These are phyloP conservation scores for Hibiscus trionum DNA, from an alignment of 345 rosid species.

Conservation along the genomic window DNA sequence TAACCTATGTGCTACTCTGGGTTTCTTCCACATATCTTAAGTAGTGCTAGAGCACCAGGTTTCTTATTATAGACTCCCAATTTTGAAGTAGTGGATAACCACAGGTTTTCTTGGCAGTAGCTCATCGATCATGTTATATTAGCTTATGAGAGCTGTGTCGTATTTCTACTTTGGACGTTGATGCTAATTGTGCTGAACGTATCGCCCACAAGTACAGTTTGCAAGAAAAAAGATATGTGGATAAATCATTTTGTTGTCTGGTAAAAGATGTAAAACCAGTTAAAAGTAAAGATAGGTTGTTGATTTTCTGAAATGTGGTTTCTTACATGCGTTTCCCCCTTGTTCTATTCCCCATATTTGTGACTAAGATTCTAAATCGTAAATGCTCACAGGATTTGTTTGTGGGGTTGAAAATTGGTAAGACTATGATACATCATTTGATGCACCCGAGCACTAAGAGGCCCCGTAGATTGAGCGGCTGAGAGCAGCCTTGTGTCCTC, in stretches of 20 bases:
- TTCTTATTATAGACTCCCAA: slow-evolving; percentile 10
- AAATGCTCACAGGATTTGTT: neutral
- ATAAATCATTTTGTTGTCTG: neutral
- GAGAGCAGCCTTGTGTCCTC: no score
- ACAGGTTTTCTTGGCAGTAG: slow-evolving; percentile 6
- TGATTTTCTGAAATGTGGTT: slow-evolving; percentile 3
- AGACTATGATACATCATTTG: neutral
- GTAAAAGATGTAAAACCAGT: slow-evolving; percentile 5
- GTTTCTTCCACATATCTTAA: neutral
- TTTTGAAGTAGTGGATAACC: slow-evolving; percentile 13
- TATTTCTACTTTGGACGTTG: slow-evolving; percentile 6
- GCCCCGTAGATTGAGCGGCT: no score
- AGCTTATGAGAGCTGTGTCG: neutral
- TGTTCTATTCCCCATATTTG: neutral
- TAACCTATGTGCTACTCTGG: neutral
- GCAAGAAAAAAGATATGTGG: slow-evolving; percentile 2
- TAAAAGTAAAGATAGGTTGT: neutral
- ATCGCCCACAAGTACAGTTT: neutral
- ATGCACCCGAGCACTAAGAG: neutral
- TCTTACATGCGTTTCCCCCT: neutral
- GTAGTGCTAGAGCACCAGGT: slow-evolving; percentile 13
- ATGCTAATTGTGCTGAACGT: neutral
- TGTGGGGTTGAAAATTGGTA: neutral
- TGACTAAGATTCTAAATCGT: neutral
- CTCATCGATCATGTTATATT: neutral